Base-by-base conservation (phyloP, 179 eudicot genomes). In the Vitellaria paradoxa region DNA sequence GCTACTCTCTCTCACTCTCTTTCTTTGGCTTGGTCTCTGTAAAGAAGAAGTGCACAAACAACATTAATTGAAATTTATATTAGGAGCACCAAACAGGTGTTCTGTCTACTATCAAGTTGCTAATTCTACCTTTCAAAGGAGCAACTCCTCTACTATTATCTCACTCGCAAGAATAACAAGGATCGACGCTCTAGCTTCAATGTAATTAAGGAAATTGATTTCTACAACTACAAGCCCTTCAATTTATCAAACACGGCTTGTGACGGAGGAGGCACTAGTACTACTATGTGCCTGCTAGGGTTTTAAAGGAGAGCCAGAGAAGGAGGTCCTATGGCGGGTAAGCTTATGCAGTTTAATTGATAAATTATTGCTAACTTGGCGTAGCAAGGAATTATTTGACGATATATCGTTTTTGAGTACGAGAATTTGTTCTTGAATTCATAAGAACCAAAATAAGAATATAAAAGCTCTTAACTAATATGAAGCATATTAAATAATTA, bases 91-190 rank as follows among this genome's bases (percentile, higher is more conserved):
- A n/a, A n/a, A 60, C 17, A 81, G 67, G 57, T 76, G 73, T 63
- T 56, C 20, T 60, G 78, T 1, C 75, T 87, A 13, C 91, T 88
- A 0, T 88, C 89, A 1, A 90, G 90, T 68, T 83, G 82, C 81
- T 85, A 90, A 76, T 88, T 88, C 74, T 85, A 81, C 88, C 89
- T 88, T 15, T 85, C 89, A 12, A 88, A 85, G 46, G 79, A 83
- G 40, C 79, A 85, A 15, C 86, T 88, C 69, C 52, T 87, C 63
- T 26, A 68, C 64, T 80, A 80, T 86, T 88, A 88, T 77, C 85
- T 88, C 61, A 76, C 73, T 11, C 78, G 46, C 70, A 85, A 85
- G 66, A 79, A 82, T 82, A 52, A 46, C 74, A 20, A 57, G 40
- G 71, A 76, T 56, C 69, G 53, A 50, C 65, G 21, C 17, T 76